Evolutionary conservation across 2,329 filamentous ascomycete species (phyloP).

Genomic region (Monosporascus cannonballus): DNA sequence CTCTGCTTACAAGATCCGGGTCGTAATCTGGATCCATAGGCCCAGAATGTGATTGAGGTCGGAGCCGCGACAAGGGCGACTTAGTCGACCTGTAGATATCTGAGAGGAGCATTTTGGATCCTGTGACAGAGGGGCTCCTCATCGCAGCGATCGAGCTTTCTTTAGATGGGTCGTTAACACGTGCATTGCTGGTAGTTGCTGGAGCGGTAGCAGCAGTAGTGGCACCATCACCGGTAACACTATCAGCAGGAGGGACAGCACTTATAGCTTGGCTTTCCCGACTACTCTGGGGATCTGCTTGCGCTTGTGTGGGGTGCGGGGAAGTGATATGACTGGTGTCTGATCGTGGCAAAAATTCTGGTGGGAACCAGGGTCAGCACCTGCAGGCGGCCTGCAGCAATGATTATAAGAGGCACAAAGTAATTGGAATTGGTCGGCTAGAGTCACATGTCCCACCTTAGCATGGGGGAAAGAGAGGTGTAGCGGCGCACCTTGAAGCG

Average conservation of each 20-base stretch:
- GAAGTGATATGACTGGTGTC: slow-evolving; percentile 20
- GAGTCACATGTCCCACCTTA: not conserved
- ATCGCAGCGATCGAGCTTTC: slow-evolving; percentile 1
- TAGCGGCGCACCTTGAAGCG: too few relatives aligned
- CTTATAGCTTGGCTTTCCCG: slow-evolving; percentile 18
- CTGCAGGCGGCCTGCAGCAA: slow-evolving; percentile 1
- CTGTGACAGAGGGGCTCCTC: slow-evolving; percentile 11
- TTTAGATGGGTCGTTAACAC: not conserved
- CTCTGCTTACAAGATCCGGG: slow-evolving; percentile 54
- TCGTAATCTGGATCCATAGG: slow-evolving; percentile 41
- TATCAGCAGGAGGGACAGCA: slow-evolving; percentile 11
- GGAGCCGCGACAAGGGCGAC: slow-evolving; percentile 46
- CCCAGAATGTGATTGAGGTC: slow-evolving; percentile 29
- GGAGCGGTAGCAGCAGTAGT: slow-evolving; percentile 2
- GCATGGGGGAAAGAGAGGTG: not conserved
- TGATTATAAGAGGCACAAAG: not conserved
- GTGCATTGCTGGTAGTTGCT: not conserved
- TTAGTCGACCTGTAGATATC: slow-evolving; percentile 53
- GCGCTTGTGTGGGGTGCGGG: slow-evolving; percentile 23
- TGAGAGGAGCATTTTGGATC: slow-evolving; percentile 49
- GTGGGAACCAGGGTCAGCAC: slow-evolving; percentile 1
- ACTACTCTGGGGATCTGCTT: slow-evolving; percentile 1
- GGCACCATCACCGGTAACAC: not conserved
- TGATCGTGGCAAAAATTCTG: not conserved
- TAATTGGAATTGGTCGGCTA: not conserved